Conservation (phyloP, 2,329 filamentous ascomycete genomes). For the Acrocalymma vagum region DNA sequence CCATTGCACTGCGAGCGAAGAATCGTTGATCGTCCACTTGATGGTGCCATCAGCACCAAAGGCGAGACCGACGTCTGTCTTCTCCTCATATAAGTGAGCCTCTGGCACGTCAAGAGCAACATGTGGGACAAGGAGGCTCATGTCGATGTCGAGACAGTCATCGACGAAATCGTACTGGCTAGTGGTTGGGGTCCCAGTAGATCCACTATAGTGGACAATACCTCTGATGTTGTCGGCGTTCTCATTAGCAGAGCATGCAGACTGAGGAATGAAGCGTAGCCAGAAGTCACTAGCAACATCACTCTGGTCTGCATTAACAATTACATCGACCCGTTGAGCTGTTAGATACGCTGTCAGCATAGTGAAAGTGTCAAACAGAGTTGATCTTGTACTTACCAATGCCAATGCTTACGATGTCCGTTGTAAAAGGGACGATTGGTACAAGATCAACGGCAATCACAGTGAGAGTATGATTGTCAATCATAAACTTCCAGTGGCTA, state of each 20-base stretch:
- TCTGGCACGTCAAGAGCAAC: constrained; percentile 31
- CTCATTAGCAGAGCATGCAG: constrained; percentile 27
- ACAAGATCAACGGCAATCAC: constrained; percentile 52
- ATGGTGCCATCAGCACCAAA: constrained; percentile 10
- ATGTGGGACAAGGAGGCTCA: constrained; percentile 31
- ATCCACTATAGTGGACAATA: constrained; percentile 45
- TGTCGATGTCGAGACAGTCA: constrained; percentile 42
- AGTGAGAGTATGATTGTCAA: constrained; percentile 49
- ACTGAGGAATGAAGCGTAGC: constrained; percentile 17
- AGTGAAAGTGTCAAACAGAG: background rate
- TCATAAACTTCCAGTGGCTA: constrained; percentile 45
- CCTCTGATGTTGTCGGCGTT: constrained; percentile 40
- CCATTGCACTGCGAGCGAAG: constrained; percentile 42
- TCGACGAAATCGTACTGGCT: constrained; percentile 29
- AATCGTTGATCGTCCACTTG: constrained; percentile 43
- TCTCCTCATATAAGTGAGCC: constrained; percentile 4
- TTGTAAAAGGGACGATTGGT: constrained; percentile 43
- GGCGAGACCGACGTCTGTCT: background rate
- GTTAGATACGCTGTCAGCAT: background rate
- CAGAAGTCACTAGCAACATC: constrained; percentile 9
- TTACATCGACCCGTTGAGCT: constrained; percentile 16
- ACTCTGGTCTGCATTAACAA: constrained; percentile 7
- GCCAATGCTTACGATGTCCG: constrained; percentile 4
- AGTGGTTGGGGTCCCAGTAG: constrained; percentile 39
- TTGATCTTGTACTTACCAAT: constrained; percentile 5